phyloP scores from a whole-genome alignment of 1,284 basidiomycete genomes.

The Puccinia coronata region DNA sequence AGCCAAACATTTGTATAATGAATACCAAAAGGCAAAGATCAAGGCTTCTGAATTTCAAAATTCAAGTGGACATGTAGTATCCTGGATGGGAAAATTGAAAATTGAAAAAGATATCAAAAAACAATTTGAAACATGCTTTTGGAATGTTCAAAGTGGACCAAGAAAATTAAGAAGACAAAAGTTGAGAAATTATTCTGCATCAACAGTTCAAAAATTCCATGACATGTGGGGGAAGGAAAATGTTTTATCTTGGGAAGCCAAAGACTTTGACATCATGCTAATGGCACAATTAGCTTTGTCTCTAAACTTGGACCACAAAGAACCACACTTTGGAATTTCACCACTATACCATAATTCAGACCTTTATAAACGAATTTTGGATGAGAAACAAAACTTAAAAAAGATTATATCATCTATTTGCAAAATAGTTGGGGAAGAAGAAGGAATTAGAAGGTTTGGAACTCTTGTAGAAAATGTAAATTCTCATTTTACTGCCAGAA shows the following conservation, averaged over 20 bases:
- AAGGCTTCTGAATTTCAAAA: neutral
- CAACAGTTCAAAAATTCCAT: neutral
- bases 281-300: neutral
- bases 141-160: neutral
- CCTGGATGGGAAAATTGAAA: neutral
- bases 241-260: neutral
- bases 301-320: neutral
- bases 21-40: slow-evolving; percentile 5
- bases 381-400: neutral
- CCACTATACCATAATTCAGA: neutral
- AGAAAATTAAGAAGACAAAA: neutral
- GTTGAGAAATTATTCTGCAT: neutral
- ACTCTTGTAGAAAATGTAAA: neutral
- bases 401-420: neutral
- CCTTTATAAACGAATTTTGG: neutral
- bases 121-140: neutral
- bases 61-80: neutral
- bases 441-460: neutral
- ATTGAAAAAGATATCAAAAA: no score
- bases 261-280: neutral
- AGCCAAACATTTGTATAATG: neutral
- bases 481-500: neutral
- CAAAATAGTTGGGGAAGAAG: neutral
- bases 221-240: neutral
- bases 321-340: neutral